Conservation (phyloP, 1,284 basidiomycete species). For the Cryptococcus jaspeensis region DNA sequence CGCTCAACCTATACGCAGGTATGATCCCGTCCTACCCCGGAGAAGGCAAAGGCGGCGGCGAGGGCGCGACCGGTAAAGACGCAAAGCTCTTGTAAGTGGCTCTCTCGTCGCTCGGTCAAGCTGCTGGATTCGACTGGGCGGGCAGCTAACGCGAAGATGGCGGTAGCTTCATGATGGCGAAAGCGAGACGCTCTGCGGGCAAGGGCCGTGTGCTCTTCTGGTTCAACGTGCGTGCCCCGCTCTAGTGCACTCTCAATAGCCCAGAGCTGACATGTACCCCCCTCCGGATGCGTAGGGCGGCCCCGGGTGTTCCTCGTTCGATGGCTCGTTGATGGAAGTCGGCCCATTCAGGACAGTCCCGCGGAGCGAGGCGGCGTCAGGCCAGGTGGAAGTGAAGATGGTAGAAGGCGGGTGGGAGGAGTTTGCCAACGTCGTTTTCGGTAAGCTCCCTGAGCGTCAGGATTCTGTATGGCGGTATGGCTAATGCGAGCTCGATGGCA, state of each 20-base stretch:
- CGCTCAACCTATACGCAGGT: slow-evolving; percentile 76
- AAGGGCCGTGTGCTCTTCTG: slow-evolving; percentile 88
- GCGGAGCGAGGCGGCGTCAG: slow-evolving; percentile 44
- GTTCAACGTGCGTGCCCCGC: slow-evolving; percentile 73
- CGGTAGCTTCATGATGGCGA: slow-evolving; percentile 81
- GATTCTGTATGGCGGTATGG: not conserved
- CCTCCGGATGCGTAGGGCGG: slow-evolving; percentile 63
- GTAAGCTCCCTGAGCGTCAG: slow-evolving; percentile 56
- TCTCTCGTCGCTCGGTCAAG: not conserved
- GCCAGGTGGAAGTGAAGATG: slow-evolving; percentile 71
- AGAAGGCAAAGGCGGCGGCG: slow-evolving; percentile 46
- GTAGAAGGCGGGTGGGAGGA: slow-evolving; percentile 96
- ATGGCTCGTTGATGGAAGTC: slow-evolving; percentile 96
- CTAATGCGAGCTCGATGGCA: slow-evolving; percentile 36
- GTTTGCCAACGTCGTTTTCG: slow-evolving; percentile 91
- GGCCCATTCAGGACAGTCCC: slow-evolving; percentile 78
- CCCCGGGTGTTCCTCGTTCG: slow-evolving; percentile 94
- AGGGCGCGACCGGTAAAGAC: slow-evolving; percentile 44
- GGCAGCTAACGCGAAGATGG: not conserved
- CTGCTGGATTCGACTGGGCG: slow-evolving; percentile 14
- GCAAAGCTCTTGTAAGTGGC: slow-evolving; percentile 49
- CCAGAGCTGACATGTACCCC: not conserved
- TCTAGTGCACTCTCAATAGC: too few species aligned
- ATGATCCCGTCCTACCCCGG: slow-evolving; percentile 77
- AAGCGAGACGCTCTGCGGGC: slow-evolving; percentile 81